Conservation (phyloP, 768 basidiomycete genomes). For the Mycena vulgaris region DNA sequence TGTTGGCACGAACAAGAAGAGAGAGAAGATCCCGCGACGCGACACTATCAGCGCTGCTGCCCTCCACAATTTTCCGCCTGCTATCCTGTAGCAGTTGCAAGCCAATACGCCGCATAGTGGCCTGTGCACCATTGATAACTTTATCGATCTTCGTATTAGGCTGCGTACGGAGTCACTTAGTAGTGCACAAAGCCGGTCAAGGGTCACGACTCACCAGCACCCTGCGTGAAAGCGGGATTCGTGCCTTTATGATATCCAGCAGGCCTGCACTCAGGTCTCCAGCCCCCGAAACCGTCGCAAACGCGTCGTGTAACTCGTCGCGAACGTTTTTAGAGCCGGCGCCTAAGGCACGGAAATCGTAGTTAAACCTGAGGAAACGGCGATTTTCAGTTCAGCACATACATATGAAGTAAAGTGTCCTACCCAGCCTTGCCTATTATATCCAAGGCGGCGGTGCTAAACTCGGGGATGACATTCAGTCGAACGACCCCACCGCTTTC, state of each 20-base stretch:
- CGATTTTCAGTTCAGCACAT: conserved; percentile 53
- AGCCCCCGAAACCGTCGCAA: not conserved
- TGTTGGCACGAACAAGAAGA: conserved; percentile 12
- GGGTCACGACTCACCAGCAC: not conserved
- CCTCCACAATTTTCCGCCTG: not conserved
- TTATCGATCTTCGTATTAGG: conserved; percentile 2
- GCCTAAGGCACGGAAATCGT: conserved; percentile 32
- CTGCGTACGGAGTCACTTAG: not conserved
- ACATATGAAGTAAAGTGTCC: conserved; percentile 48
- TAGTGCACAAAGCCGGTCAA: not conserved
- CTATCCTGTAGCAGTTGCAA: not conserved
- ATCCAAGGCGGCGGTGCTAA: conserved; percentile 71
- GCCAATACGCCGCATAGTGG: conserved; percentile 4
- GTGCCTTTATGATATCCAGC: not conserved
- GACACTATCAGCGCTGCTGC: not conserved
- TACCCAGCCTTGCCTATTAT: conserved; percentile 72
- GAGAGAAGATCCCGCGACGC: conserved; percentile 5
- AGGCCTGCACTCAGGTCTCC: not conserved
- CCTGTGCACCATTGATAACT: not conserved
- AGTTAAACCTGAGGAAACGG: conserved; percentile 25
- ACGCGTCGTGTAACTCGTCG: conserved; percentile 14
- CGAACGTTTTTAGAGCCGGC: not conserved
- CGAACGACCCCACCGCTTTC: conserved; percentile 29
- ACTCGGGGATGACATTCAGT: conserved; percentile 65
- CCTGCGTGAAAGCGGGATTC: not conserved